phyloP scores from a whole-genome alignment of 177 flowering plant genomes.

The Vitis hybrid region DNA sequence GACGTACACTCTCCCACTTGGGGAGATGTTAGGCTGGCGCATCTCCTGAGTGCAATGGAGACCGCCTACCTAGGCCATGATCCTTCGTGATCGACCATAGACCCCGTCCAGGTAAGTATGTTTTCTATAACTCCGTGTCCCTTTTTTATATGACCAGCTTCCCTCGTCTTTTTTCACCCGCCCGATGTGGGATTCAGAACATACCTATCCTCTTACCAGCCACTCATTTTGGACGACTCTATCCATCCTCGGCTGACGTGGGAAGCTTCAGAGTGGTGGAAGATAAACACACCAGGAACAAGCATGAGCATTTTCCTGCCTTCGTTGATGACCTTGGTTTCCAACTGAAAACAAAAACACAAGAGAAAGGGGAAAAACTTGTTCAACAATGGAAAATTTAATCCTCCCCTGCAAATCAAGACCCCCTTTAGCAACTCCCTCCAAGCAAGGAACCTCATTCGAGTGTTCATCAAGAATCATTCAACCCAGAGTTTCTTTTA shows the following conservation, averaged over 20 bases:
- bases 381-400: conserved; percentile 38
- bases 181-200: conserved; percentile 4
- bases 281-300: too few species aligned
- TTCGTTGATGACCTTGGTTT: too few species aligned
- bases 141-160: not conserved
- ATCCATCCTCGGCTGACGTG: too few species aligned
- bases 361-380: not conserved
- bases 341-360: not conserved
- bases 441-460: conserved; percentile 22
- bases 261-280: too few species aligned
- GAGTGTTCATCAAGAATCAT: conserved; percentile 28
- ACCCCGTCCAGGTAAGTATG: conserved; percentile 23
- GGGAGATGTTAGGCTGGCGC: conserved; percentile 15
- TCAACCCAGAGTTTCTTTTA: conserved; percentile 18
- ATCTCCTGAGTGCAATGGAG: conserved; percentile 17
- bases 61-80: conserved; percentile 19
- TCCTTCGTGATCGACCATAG: conserved; percentile 16
- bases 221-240: not conserved
- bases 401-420: conserved; percentile 34
- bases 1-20: conserved; percentile 16
- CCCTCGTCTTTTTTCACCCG: not conserved
- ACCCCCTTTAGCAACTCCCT: conserved; percentile 24
- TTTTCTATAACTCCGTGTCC: fast-evolving
- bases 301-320: not conserved
- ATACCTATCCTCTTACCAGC: not conserved